Percentiles rank a stretch among this genome's conserved stretches.
phyloP scores from a whole-genome alignment of 139 green algal genomes.

The Monoraphidium neglectum region DNA sequence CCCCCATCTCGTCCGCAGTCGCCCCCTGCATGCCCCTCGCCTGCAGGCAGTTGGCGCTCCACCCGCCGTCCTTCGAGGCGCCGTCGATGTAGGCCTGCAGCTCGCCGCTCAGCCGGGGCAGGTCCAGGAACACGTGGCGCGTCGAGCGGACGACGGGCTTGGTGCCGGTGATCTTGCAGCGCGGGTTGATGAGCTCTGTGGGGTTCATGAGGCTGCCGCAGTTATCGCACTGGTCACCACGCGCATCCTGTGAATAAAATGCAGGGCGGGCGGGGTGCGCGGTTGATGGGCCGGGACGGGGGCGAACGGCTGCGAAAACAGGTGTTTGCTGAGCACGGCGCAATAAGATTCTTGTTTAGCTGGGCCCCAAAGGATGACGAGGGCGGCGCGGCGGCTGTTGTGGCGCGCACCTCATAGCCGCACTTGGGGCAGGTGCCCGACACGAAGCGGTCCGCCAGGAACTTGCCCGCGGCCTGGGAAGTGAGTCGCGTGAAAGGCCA shows the following conservation, averaged over 20 bases:
- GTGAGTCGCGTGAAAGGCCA: too few species aligned
- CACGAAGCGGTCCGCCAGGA: conserved; percentile 96
- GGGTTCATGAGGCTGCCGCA: conserved; percentile 93
- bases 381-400: too few species aligned
- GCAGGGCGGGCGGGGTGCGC: too few species aligned
- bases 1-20: background rate
- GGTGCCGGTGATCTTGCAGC: conserved; percentile 87
- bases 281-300: too few species aligned
- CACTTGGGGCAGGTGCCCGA: conserved; percentile 95
- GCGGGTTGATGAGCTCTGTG: conserved; percentile 91
- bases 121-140: conserved; percentile 94
- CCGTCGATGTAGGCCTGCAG: conserved; percentile 72
- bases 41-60: conserved; percentile 88
- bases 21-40: conserved; percentile 39
- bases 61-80: conserved; percentile 72
- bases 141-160: conserved; percentile 75
- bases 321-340: too few species aligned
- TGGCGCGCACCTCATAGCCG: too few species aligned
- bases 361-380: too few species aligned
- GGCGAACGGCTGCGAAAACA: too few species aligned
- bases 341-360: too few species aligned
- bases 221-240: conserved; percentile 86
- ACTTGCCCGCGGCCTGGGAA: conserved; percentile 70
- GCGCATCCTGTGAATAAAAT: conserved; percentile 45
- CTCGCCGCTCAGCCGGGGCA: conserved; percentile 73